Conservation (phyloP, 1,139 yeast genomes). For the Hemisphaericaspora subhashii region DNA sequence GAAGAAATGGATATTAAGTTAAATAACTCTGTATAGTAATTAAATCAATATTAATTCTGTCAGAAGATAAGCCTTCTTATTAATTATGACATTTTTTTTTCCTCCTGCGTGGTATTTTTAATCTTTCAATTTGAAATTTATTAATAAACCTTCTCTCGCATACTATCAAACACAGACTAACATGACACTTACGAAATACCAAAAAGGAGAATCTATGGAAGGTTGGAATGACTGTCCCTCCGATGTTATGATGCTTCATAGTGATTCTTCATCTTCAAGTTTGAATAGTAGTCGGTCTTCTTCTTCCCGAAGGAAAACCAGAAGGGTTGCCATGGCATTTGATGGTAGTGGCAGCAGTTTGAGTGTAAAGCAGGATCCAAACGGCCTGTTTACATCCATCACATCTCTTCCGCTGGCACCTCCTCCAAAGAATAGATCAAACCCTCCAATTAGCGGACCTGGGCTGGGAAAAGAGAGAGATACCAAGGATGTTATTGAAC, state of each 20-base stretch:
- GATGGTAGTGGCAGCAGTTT: background rate
- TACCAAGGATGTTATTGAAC: conserved; percentile 1
- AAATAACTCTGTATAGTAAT: background rate
- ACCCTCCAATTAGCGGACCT: background rate
- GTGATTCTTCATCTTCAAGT: conserved; percentile 8
- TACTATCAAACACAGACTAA: background rate
- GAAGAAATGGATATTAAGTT: conserved; percentile 9
- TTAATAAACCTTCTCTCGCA: background rate
- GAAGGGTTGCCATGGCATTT: conserved; percentile 11
- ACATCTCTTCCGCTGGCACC: conserved; percentile 4
- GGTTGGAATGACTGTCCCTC: conserved; percentile 53
- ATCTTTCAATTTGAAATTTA: too few relatives aligned
- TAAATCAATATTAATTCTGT: background rate
- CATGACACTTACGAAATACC: conserved; percentile 39
- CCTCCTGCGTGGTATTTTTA: too few relatives aligned
- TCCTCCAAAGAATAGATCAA: conserved; percentile 9
- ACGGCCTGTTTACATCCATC: conserved; percentile 4
- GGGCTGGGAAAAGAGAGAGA: conserved; percentile 3
- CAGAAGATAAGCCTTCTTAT: too few relatives aligned
- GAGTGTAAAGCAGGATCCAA: background rate
- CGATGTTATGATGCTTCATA: conserved; percentile 13
- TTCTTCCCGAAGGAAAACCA: conserved; percentile 10
- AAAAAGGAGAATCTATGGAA: conserved; percentile 41
- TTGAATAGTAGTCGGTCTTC: conserved; percentile 2
- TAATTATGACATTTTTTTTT: too few relatives aligned